A percentile compares a stretch with the other conserved stretches of the same genome.
Conservation (phyloP, 1,284 basidiomycete species). For the Cryptococcus sp. region DNA sequence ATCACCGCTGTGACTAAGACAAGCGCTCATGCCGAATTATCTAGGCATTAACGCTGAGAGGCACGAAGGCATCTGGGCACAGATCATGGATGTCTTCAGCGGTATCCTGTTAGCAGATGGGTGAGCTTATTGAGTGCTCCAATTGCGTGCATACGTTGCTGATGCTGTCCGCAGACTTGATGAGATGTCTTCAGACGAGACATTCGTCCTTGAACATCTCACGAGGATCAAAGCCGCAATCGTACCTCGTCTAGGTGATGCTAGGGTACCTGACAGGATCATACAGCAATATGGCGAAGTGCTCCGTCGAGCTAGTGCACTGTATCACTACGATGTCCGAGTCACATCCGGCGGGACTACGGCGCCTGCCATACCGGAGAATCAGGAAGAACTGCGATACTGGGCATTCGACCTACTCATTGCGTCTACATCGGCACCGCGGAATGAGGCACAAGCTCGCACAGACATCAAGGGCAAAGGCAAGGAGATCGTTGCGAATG, state of each 20-base stretch:
- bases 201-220: conserved; percentile 82
- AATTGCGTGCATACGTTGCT: background rate
- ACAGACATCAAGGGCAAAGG: background rate
- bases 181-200: conserved; percentile 71
- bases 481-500: background rate
- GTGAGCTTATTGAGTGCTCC: conserved; percentile 60
- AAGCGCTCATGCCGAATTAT: background rate
- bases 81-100: conserved; percentile 78
- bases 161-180: conserved; percentile 55
- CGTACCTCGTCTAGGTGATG: conserved; percentile 70
- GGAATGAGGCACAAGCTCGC: background rate
- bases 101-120: conserved; percentile 83
- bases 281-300: conserved; percentile 70
- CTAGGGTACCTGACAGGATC: conserved; percentile 70
- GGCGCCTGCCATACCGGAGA: conserved; percentile 56
- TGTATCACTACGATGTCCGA: conserved; percentile 58
- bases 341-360: conserved; percentile 30
- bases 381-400: conserved; percentile 83
- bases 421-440: conserved; percentile 6
- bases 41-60: conserved; percentile 64
- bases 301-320: conserved; percentile 71
- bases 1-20: background rate
- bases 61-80: conserved; percentile 78
- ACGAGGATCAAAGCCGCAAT: conserved; percentile 75
- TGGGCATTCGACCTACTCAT: conserved; percentile 93